Conservation (phyloP, 2,329 filamentous ascomycete species). For the Rhexocercosporidium sp. region DNA sequence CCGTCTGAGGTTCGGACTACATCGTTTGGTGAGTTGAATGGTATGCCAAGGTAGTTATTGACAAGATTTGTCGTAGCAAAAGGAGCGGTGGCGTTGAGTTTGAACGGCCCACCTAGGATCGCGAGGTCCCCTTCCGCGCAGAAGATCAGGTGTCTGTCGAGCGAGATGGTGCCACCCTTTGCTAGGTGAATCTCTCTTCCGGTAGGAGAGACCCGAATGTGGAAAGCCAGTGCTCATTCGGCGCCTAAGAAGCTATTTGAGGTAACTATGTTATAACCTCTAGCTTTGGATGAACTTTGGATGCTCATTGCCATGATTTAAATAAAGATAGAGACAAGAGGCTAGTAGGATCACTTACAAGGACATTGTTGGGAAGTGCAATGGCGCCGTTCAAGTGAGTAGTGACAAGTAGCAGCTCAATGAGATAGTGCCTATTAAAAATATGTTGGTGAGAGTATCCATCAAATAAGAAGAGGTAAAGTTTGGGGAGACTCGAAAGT, state of each 20-base stretch:
- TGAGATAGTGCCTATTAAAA: too few relatives aligned
- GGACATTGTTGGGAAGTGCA: background rate
- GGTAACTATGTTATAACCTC: too few relatives aligned
- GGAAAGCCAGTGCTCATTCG: conserved; percentile 17
- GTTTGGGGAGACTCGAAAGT: background rate
- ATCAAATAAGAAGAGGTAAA: background rate
- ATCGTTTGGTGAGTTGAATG: conserved; percentile 65
- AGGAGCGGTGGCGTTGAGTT: conserved; percentile 25
- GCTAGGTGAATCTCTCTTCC: conserved; percentile 22
- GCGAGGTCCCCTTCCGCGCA: conserved; percentile 30
- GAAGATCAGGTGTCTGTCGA: conserved; percentile 26
- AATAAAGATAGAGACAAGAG: too few relatives aligned
- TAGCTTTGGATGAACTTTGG: too few relatives aligned
- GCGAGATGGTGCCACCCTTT: conserved; percentile 29
- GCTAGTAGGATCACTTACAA: too few relatives aligned
- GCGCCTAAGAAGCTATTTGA: too few relatives aligned
- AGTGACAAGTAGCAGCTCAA: too few relatives aligned
- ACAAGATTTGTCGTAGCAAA: conserved; percentile 49
- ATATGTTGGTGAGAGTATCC: background rate
- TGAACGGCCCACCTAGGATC: conserved; percentile 23
- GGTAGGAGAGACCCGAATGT: conserved; percentile 15
- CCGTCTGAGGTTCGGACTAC: conserved; percentile 56
- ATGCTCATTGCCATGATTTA: too few relatives aligned
- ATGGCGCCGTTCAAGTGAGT: background rate
- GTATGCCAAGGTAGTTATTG: conserved; percentile 63